These are phyloP conservation scores for Yamadazyma blattariae DNA, from an alignment of 1,139 yeast genomes.

Conservation along the genomic window DNA sequence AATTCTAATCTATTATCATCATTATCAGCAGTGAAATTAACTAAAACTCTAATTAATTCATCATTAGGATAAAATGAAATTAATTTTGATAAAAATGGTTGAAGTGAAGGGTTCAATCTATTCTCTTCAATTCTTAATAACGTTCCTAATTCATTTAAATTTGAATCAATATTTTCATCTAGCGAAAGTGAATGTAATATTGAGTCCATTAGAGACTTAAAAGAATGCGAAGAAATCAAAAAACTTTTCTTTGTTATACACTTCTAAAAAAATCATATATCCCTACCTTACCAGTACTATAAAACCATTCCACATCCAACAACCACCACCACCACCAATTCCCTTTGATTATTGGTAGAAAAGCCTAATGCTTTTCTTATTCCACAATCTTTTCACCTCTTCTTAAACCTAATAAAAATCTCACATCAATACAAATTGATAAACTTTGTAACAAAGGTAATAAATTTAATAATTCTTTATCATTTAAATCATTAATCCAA, in stretches of 20 bases:
- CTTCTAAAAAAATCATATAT: too few species aligned
- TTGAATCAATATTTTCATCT: neutral
- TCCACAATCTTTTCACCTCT: constrained; percentile 74
- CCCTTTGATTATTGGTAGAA: too few species aligned
- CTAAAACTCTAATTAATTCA: constrained; percentile 26
- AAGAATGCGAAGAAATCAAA: constrained; percentile 1
- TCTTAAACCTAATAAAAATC: constrained; percentile 72
- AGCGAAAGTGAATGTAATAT: neutral
- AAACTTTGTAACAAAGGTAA: constrained; percentile 80
- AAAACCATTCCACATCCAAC: too few species aligned
- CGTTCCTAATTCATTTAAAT: constrained; percentile 22
- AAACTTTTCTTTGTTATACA: neutral
- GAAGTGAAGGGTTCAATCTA: constrained; percentile 11
- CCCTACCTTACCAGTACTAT: too few species aligned
- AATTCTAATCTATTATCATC: constrained; percentile 29
- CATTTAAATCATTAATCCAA: constrained; percentile 95
- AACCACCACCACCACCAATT: too few species aligned
- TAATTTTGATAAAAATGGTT: neutral
- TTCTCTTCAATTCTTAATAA: constrained; percentile 24
- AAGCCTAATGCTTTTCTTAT: too few species aligned
- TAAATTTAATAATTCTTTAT: constrained; percentile 73
- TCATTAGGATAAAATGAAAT: constrained; percentile 3
- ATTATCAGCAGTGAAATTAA: constrained; percentile 38
- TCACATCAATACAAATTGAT: constrained; percentile 82
- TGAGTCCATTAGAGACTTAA: neutral